Percentiles rank a stretch among this genome's conserved stretches.
phyloP scores from a whole-genome alignment of 2,329 filamentous ascomycete genomes.

The Pseudopithomyces chartarum region DNA sequence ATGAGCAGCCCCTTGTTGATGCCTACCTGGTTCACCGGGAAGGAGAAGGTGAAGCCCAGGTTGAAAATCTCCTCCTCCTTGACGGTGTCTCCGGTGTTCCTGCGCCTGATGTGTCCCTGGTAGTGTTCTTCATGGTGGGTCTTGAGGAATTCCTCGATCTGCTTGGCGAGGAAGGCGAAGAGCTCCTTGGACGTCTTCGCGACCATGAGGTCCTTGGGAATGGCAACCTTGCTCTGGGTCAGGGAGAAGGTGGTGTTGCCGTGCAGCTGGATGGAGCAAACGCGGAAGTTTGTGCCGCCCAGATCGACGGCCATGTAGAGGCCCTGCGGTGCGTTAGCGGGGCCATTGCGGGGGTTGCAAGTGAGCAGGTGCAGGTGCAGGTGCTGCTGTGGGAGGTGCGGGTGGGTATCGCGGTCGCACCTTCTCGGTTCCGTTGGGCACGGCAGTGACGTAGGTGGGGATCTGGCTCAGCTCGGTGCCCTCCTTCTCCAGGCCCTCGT shows the following conservation, averaged over 20 bases:
- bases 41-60: conserved; percentile 98
- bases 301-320: conserved; percentile 95
- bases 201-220: conserved; percentile 88
- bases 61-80: conserved; percentile 82
- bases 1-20: conserved; percentile 96
- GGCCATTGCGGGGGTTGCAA: conserved; percentile 76
- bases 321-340: conserved; percentile 81
- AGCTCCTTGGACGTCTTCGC: conserved; percentile 85
- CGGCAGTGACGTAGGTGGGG: conserved; percentile 92
- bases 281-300: conserved; percentile 97
- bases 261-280: conserved; percentile 92
- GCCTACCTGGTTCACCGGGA: conserved; percentile 89
- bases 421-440: conserved; percentile 98
- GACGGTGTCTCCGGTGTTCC: conserved; percentile 64
- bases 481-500: conserved; percentile 79
- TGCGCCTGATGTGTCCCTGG: conserved; percentile 68
- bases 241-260: conserved; percentile 95
- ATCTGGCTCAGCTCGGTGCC: conserved; percentile 90
- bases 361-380: neutral
- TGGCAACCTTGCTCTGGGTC: conserved; percentile 88
- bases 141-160: conserved; percentile 87
- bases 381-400: conserved; percentile 42
- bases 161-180: conserved; percentile 89
- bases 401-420: conserved; percentile 66
- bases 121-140: conserved; percentile 90